Base-by-base conservation (phyloP, 2,329 filamentous ascomycete species). In the Dactylonectria macrodidyma region DNA sequence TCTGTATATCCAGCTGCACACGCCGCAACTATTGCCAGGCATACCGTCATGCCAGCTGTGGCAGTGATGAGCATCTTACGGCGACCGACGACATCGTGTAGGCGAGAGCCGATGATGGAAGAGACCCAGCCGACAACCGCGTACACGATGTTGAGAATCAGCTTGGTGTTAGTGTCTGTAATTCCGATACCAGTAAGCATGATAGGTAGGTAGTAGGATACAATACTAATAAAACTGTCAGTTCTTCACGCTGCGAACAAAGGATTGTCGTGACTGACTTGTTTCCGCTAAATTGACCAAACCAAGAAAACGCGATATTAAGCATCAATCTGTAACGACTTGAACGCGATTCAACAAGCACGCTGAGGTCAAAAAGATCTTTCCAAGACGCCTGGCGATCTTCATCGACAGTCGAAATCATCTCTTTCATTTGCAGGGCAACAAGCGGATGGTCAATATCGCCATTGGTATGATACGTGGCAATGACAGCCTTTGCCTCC, bases 391-490 rank as follows among this genome's bases (percentile, higher is more conserved):
- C 62, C 8, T 76, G 72, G 56, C 78, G 72, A 3, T 73, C 70
- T 24, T 44, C 77, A 68, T 58, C 78, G 54, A 76, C 81, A 81
- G 51, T 56, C n/a, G 58, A 12, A 36, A 62, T 3, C 63, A 66
- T 66, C 62, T 84, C 82, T 34, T 77, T 78, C 74, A 83, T 78
- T 69, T 84, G 77, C 6, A 83, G 75, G 1, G 71, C 71, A 1
- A 84, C 82, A 3, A 84, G 76, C 2, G 81, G 80, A 34, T 88
- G 84, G 70, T 87, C 44, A 3, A 87, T 88, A 67, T 91, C 84
- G 11, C 85, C 87, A 69, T 84, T 83, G 2, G 82, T 77, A 57
- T 89, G 89, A 73, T 86, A 90, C 62, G 85, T 62, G 2, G 63
- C 58, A 34, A 66, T 55, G 16, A 66, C 46, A 14, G 50, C 26